A percentile compares a stretch with the other conserved stretches of the same genome.
phyloP scores from a whole-genome alignment of 1,284 basidiomycete genomes.

The Pseudozyma hubeiensis region DNA sequence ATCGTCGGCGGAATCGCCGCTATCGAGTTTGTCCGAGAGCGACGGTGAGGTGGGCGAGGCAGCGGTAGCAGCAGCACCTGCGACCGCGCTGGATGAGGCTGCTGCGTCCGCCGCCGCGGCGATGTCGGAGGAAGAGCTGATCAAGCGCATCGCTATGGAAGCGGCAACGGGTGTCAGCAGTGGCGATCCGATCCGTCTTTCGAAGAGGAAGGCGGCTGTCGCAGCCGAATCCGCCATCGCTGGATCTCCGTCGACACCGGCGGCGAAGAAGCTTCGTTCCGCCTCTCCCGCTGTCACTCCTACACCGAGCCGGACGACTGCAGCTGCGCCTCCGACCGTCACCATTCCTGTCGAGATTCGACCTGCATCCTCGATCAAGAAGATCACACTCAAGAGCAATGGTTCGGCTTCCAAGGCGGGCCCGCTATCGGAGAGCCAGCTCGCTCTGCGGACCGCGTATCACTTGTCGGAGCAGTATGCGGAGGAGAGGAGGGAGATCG shows the following conservation, averaged over 20 bases:
- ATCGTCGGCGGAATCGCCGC: slow-evolving; percentile 19
- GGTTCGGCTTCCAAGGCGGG: slow-evolving; percentile 2
- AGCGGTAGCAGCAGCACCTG: not conserved
- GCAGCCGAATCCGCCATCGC: slow-evolving; percentile 41
- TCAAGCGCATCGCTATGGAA: slow-evolving; percentile 31
- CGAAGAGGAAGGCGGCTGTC: slow-evolving; percentile 47
- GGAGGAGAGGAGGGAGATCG: slow-evolving; percentile 45
- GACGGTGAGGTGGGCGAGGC: slow-evolving; percentile 10
- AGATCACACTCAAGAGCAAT: slow-evolving; percentile 21
- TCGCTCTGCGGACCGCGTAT: slow-evolving; percentile 19
- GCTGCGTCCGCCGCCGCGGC: not conserved
- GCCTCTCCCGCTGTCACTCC: slow-evolving; percentile 14
- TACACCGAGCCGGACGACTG: slow-evolving; percentile 1
- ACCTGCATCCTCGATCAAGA: slow-evolving; percentile 6
- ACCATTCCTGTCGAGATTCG: slow-evolving; percentile 8
- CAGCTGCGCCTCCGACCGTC: slow-evolving; percentile 3
- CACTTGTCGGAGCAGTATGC: slow-evolving; percentile 35
- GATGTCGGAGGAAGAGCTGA: slow-evolving; percentile 33
- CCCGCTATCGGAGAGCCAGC: slow-evolving; percentile 4
- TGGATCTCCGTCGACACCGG: slow-evolving; percentile 15
- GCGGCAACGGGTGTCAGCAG: slow-evolving; percentile 28
- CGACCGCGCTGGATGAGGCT: not conserved
- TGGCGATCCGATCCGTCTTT: slow-evolving; percentile 31
- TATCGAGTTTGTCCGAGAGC: slow-evolving; percentile 40
- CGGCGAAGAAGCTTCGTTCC: slow-evolving; percentile 29